Conservation (phyloP, 2,329 filamentous ascomycete genomes). For the Graphium sp. region DNA sequence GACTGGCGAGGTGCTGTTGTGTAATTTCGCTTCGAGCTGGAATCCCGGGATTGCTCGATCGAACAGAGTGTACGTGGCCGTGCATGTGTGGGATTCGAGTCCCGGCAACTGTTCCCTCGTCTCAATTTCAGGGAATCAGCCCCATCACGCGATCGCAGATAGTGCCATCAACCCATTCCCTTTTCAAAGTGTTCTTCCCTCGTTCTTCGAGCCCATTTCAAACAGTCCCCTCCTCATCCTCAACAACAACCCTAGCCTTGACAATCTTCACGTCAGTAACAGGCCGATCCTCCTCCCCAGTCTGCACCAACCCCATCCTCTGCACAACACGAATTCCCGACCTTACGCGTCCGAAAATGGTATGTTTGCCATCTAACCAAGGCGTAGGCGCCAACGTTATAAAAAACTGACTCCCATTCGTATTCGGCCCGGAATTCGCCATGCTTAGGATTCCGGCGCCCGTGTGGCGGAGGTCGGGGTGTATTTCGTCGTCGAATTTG, state of each 20-base stretch:
- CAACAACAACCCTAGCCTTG: conserved; percentile 52
- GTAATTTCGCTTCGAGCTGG: too few species aligned
- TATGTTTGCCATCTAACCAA: conserved; percentile 94
- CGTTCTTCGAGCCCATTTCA: too few species aligned
- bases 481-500: conserved; percentile 88
- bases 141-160: too few species aligned
- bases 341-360: conserved; percentile 86
- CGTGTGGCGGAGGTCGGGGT: conserved; percentile 64
- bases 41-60: too few species aligned
- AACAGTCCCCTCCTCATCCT: conserved; percentile 26
- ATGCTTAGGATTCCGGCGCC: conserved; percentile 89
- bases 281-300: conserved; percentile 64
- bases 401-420: conserved; percentile 93
- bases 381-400: conserved; percentile 87
- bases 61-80: too few species aligned
- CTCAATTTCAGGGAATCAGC: too few species aligned
- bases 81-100: too few species aligned
- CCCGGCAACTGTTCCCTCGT: too few species aligned
- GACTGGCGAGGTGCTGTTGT: too few species aligned
- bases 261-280: conserved; percentile 69
- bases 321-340: conserved; percentile 68
- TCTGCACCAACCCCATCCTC: conserved; percentile 78
- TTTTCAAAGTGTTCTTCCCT: too few species aligned
- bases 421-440: conserved; percentile 87
- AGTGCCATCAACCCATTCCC: too few species aligned